Percentiles rank a stretch among this genome's conserved stretches.
Conservation (phyloP, 1,284 basidiomycete species). For the Marasmius oreades region DNA sequence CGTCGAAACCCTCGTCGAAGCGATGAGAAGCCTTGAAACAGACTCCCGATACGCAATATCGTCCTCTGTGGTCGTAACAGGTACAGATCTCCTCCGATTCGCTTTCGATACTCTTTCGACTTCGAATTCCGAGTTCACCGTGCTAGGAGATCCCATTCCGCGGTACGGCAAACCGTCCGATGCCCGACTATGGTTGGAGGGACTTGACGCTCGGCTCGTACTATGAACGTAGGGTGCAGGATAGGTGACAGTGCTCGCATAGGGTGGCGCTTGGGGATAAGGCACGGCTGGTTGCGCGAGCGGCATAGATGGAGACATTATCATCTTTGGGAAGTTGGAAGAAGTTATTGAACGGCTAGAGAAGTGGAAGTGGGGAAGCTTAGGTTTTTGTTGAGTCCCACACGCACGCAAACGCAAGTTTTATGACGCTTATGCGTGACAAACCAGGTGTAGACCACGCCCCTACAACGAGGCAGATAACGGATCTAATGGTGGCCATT, state of each 20-base stretch:
- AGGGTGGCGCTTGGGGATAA: background rate
- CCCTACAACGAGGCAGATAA: background rate
- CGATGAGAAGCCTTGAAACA: constrained; percentile 52
- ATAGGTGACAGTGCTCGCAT: constrained; percentile 2
- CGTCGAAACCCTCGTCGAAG: constrained; percentile 61
- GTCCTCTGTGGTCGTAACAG: constrained; percentile 36
- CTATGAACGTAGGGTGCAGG: background rate
- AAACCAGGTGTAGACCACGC: background rate
- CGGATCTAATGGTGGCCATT: background rate
- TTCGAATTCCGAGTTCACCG: constrained; percentile 43
- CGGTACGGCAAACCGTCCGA: constrained; percentile 24
- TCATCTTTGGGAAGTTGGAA: background rate
- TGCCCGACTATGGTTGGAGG: constrained; percentile 10
- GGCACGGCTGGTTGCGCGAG: background rate
- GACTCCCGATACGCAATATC: constrained; percentile 54
- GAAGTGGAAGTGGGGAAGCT: background rate
- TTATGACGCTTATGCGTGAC: constrained; percentile 1
- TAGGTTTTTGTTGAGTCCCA: background rate
- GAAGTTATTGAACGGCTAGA: background rate
- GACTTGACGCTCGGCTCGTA: constrained; percentile 12
- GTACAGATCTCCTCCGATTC: constrained; percentile 24
- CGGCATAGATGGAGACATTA: constrained; percentile 6
- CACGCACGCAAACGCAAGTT: background rate
- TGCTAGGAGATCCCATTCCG: constrained; percentile 28
- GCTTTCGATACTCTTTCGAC: constrained; percentile 51